Evolutionary conservation across 139 green algal genomes (phyloP).

Genomic region (Chlorella vulgaris): DNA sequence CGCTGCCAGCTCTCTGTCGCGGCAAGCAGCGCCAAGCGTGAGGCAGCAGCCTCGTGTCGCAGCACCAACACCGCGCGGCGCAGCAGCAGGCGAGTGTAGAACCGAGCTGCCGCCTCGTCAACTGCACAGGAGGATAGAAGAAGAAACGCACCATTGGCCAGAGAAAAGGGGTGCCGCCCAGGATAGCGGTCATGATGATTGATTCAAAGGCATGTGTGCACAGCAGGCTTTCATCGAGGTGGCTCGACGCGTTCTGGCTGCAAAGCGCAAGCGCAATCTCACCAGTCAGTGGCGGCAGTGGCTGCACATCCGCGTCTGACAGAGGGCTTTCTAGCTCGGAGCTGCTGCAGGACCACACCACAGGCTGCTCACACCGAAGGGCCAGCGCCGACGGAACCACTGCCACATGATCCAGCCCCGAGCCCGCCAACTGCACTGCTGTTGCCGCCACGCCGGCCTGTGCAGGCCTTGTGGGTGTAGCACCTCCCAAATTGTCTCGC

Average conservation of each 20-base stretch:
- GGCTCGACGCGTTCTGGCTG: no score
- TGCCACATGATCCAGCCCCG: not conserved
- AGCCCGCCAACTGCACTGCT: no score
- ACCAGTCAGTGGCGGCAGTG: constrained; percentile 16
- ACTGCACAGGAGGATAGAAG: not conserved
- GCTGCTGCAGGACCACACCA: constrained; percentile 16
- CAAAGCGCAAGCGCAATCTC: not conserved
- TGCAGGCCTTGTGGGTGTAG: no score
- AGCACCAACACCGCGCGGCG: not conserved
- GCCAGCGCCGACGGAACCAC: not conserved
- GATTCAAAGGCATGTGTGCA: not conserved
- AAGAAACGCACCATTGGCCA: no score
- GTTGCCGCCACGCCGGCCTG: no score
- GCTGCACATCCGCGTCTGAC: not conserved
- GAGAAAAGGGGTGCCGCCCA: not conserved
- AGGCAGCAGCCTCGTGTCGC: not conserved
- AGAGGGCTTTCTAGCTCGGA: not conserved
- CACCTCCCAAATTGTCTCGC: not conserved
- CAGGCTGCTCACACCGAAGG: not conserved
- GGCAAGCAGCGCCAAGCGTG: not conserved
- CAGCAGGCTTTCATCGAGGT: no score
- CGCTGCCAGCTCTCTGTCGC: not conserved
- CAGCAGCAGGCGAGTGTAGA: constrained; percentile 11
- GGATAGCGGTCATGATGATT: not conserved
- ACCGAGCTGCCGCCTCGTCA: not conserved